Percentiles rank a stretch among this genome's conserved stretches.
These are phyloP conservation scores for Hypoxylon sp. DNA, from an alignment of 2,329 filamentous ascomycete genomes.

Conservation along the genomic window DNA sequence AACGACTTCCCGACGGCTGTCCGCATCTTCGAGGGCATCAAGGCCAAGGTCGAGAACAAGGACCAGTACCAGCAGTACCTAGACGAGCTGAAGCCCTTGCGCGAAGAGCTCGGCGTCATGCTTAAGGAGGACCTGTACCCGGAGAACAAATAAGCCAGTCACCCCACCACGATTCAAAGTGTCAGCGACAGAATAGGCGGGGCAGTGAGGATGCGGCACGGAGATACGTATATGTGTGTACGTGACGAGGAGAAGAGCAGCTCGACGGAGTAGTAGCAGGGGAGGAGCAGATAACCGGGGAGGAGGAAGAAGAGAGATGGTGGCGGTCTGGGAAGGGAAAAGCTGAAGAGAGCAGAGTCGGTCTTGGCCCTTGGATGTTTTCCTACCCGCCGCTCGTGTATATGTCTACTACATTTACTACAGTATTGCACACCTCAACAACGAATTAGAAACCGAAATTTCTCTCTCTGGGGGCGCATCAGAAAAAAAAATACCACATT, in stretches of 20 bases:
- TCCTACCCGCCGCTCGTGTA: slow-evolving; percentile 38
- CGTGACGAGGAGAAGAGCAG: background rate
- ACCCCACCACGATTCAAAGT: background rate
- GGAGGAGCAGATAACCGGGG: background rate
- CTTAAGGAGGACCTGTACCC: slow-evolving; percentile 96
- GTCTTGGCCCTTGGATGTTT: slow-evolving; percentile 15
- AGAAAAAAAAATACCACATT: background rate
- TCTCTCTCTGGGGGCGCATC: slow-evolving; percentile 21
- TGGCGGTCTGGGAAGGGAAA: background rate
- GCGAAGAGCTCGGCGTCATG: slow-evolving; percentile 91
- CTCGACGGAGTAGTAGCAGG: background rate
- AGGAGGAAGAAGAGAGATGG: background rate
- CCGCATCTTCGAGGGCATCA: slow-evolving; percentile 98
- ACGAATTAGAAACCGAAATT: slow-evolving; percentile 24
- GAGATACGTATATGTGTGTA: slow-evolving; percentile 1
- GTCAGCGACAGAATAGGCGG: background rate
- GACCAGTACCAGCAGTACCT: slow-evolving; percentile 98
- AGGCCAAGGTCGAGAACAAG: slow-evolving; percentile 99
- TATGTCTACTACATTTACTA: slow-evolving; percentile 39
- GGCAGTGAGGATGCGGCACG: background rate
- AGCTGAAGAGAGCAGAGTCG: slow-evolving; percentile 5
- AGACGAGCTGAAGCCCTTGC: slow-evolving; percentile 89
- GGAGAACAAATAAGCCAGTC: slow-evolving; percentile 61
- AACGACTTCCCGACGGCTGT: slow-evolving; percentile 99
- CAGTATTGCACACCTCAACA: slow-evolving; percentile 19